Evolutionary conservation across 768 basidiomycete species (phyloP).

Genomic region (Tricholoma matsutake): DNA sequence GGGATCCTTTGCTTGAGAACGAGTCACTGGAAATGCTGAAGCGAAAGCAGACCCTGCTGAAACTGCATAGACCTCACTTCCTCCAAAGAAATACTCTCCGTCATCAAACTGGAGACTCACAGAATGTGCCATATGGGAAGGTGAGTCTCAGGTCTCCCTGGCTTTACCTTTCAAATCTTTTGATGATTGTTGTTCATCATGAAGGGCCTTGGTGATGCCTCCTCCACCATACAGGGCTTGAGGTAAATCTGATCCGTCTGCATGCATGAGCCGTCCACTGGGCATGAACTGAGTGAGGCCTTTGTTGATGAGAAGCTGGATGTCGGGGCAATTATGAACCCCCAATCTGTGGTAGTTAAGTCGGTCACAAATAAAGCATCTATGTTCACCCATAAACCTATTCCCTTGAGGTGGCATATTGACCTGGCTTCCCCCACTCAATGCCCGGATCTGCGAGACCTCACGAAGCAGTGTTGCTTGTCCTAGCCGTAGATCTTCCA

Average conservation of each 20-base stretch:
- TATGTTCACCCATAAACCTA: too few relatives aligned
- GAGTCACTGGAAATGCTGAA: neutral
- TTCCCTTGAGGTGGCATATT: too few relatives aligned
- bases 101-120: neutral
- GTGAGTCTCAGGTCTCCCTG: neutral
- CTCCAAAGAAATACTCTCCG: neutral
- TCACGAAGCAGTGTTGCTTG: too few relatives aligned
- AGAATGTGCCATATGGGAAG: conserved; percentile 7
- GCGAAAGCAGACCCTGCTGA: neutral
- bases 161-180: conserved; percentile 6
- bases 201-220: neutral
- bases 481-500: too few relatives aligned
- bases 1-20: neutral
- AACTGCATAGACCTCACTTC: neutral
- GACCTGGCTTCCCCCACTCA: too few relatives aligned
- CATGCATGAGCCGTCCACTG: neutral
- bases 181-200: neutral
- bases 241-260: neutral
- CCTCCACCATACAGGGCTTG: neutral
- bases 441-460: too few relatives aligned
- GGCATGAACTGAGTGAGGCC: neutral
- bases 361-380: conserved; percentile 11
- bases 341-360: neutral
- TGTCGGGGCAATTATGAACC: neutral
- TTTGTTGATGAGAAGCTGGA: neutral